Evolutionary conservation across 2,329 filamentous ascomycete genomes (phyloP), one percentile per base, ranked within the genome.

Genomic region (Penicillium sp.): DNA sequence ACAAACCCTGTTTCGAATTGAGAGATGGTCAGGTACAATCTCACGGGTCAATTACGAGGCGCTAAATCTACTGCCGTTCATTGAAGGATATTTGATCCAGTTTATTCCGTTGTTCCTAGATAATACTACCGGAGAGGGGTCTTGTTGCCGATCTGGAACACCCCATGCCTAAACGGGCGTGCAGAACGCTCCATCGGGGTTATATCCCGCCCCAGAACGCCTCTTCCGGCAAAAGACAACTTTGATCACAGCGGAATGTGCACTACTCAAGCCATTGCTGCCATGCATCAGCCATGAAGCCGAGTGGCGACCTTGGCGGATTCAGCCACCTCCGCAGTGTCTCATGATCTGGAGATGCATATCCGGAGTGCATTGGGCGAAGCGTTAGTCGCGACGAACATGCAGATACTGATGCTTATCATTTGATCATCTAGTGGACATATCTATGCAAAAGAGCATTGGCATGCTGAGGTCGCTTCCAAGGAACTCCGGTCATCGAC

Each of bases 111-210:
- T 24, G 35, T 41, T 13, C n/a, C 41, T 49, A 46, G 19, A 24
- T 18, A 59, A 60, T 55, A 49, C 52, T 56, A 58, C 37, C 54
- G 33, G 18, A 33, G 50, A 59, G 61, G 54, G 59, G 53, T 54
- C 22, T 41, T 19, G 52, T 61, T 43, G 37, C 59, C 39, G 60
- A 60, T 41, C 56, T 64, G 64, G 66, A 66, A 66, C 64, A 51
- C 52, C 44, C 53, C 55, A 54, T 60, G 9, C 55, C 61, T 27
- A 46, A 60, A 60, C 1, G 24, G 54, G 49, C 36, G 22, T 56
- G 43, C 46, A 57, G 58, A 61, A 54, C 4, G 40, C 36, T 31
- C 5, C 2, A 10, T 27, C 50, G 33, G 37, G 27, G 31, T 24
- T 31, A 24, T 13, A 13, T 14, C 37, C 22, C 46, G 46, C 53